Evolutionary conservation across 108 stramenopile genomes (phyloP).

Genomic region (Conticribra weissflogii): DNA sequence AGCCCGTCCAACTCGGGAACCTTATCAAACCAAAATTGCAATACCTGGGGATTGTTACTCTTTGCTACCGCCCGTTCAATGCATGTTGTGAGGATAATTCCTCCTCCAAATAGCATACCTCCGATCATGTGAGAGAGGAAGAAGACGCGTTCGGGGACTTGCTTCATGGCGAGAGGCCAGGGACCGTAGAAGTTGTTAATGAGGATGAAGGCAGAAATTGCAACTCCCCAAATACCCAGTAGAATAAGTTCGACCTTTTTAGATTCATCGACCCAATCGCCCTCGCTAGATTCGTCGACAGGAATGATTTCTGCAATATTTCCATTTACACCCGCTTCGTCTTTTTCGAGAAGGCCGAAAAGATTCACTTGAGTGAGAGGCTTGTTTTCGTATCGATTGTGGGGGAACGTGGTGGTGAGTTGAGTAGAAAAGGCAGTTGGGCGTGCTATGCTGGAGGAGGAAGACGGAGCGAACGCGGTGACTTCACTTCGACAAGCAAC

Average conservation of each 20-base stretch:
- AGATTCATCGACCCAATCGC: slow-evolving; percentile 33
- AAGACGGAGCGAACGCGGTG: slow-evolving; percentile 25
- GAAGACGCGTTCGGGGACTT: slow-evolving; percentile 50
- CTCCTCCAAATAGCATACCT: slow-evolving; percentile 67
- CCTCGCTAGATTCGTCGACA: slow-evolving; percentile 20
- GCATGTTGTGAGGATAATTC: slow-evolving; percentile 52
- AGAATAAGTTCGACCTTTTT: slow-evolving; percentile 55
- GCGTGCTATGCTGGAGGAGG: background rate
- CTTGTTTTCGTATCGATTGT: too few relatives aligned
- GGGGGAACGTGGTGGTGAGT: slow-evolving; percentile 9
- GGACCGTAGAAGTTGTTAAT: slow-evolving; percentile 61
- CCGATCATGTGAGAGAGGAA: slow-evolving; percentile 61
- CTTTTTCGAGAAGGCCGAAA: slow-evolving; percentile 13
- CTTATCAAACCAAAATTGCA: slow-evolving; percentile 68
- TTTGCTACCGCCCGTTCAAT: slow-evolving; percentile 56
- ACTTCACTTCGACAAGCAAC: slow-evolving; percentile 11
- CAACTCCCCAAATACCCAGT: slow-evolving; percentile 48
- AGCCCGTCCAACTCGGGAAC: slow-evolving; percentile 55
- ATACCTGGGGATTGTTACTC: slow-evolving; percentile 45
- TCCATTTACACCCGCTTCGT: slow-evolving; percentile 2
- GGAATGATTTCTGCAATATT: background rate
- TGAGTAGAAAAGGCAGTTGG: background rate
- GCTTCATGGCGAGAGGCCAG: slow-evolving; percentile 54
- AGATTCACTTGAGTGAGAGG: too few relatives aligned
- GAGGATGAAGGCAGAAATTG: slow-evolving; percentile 56